Evolutionary conservation across 176 grass and related monocot genomes (phyloP).

Genomic region (Themeda triandra): DNA sequence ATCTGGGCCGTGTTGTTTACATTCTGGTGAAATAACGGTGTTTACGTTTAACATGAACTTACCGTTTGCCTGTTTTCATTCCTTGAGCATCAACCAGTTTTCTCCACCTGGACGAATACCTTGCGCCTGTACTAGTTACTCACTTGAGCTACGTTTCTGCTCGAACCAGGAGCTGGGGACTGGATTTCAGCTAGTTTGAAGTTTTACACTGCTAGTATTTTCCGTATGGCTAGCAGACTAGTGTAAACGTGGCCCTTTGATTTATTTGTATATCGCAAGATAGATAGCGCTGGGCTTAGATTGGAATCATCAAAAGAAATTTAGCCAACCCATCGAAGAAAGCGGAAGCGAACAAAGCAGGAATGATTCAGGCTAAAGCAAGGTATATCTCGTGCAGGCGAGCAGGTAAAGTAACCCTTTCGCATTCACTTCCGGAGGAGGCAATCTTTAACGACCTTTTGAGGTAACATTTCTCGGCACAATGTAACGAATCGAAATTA

Average conservation of each 20-base stretch:
- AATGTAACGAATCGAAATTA: background rate
- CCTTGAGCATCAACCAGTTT: background rate
- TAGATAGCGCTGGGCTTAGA: background rate
- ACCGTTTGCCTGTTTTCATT: background rate
- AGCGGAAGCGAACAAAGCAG: background rate
- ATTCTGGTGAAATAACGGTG: background rate
- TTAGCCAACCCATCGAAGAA: background rate
- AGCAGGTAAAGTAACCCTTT: background rate
- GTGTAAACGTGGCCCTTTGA: background rate
- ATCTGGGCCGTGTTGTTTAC: background rate
- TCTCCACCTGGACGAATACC: background rate
- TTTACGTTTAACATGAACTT: background rate
- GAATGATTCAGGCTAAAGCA: background rate
- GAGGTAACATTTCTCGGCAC: background rate
- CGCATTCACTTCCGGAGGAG: background rate
- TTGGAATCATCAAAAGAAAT: background rate
- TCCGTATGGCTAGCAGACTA: background rate
- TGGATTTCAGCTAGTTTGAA: background rate
- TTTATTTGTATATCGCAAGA: background rate
- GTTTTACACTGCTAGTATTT: background rate
- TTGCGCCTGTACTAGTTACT: background rate
- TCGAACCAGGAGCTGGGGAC: background rate
- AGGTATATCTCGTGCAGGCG: background rate
- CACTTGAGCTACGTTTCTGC: background rate
- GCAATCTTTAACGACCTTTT: background rate